Evolutionary conservation across 2,329 filamentous ascomycete genomes (phyloP), one percentile per base, ranked within the genome.

Genomic region (Rutstroemia sp.): DNA sequence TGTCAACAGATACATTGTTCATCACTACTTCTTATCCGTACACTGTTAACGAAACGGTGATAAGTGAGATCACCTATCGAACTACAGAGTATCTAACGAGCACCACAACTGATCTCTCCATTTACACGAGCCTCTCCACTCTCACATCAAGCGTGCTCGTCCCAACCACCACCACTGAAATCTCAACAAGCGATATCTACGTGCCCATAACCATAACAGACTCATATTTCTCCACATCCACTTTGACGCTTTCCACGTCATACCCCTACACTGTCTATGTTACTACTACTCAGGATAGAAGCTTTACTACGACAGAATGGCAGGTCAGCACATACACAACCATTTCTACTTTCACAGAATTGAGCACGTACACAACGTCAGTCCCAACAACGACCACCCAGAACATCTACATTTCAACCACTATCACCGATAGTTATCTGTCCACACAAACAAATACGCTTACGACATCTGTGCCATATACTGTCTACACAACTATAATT

Each of bases 291-390:
- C 12, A 10, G 9, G 30, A 34, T 34, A 34, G 30, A 34, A 34
- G 10, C 30, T 30, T 51, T 21, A 7, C 57, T 25, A 54, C 57
- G 2, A 59, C 56, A n/a, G 30, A 59, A n/a, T 61, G 55, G 42
- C 59, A 25, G 16, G 55, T 51, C 12, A 61, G 56, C 48, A 61
- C 60, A 1, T 60, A 56, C 19, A 61, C 56, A 14, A 58, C 56
- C 2, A 53, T 61, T 27, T 60, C 58, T 17, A 58, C 58, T 10
- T 51, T 25, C n/a, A 39, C 14, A 1, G 27, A 17, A 16, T 14
- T 30, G 19, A 51, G 48, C 16, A 51, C 21, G 10, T 39, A 51
- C 12, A 51, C 48, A 21, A 51, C 36, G 23, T 51, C 48, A 5
- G 16, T 51, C 40, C 48, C 48, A 16, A 42, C 39, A 14, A 51